Evolutionary conservation across 345 rosid genomes (phyloP), one percentile per base, ranked within the genome.

Genomic region (Eucalyptus cloeziana): DNA sequence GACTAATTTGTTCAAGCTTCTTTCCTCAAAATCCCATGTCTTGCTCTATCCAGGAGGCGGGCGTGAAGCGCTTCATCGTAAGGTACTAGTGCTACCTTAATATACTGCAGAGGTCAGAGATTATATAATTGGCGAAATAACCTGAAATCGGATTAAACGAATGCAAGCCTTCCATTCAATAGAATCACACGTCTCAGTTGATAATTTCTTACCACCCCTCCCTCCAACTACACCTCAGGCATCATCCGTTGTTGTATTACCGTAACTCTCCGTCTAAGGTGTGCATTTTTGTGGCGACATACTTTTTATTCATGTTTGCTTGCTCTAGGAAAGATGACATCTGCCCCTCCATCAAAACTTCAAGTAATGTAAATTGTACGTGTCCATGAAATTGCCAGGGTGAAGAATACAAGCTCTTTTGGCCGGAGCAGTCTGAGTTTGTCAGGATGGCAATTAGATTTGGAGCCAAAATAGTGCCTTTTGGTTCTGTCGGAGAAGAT

Each of bases 381-480:
- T 30, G 19, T 67, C 62, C 62, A 30, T 54, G 86, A 43, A 76
- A 60, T 89, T 91, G 22, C 43, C 92, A 96, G 99, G 99, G 98
- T 88, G 98, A 96, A 93, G 92, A 89, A 64, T 97, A 97, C 94
- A 95, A 93, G 92, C 86, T 97, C 90, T 93, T 94, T 79, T 97
- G 99, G 98, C 97, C 98, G 67, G 95, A 97, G 85, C 92, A 91
- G 83, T 87, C 97, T 1, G 98, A 97, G 91, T 97, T 97, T 94
- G 95, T 97, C 86, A 94, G 98, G 89, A 95, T 95, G 96, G 99
- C 99, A 30, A 93, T 97, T 88, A 92, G 92, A 90, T 96, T 97
- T 92, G 99, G 99, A 88, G 95, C 99, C 9, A 97, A 92, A 89
- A 95, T 97, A 27, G 93, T 96, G 87, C 97, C 99, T 67, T 97